Conservation (phyloP, 257 asterid genomes). For the Jacaranda mimosifolia region DNA sequence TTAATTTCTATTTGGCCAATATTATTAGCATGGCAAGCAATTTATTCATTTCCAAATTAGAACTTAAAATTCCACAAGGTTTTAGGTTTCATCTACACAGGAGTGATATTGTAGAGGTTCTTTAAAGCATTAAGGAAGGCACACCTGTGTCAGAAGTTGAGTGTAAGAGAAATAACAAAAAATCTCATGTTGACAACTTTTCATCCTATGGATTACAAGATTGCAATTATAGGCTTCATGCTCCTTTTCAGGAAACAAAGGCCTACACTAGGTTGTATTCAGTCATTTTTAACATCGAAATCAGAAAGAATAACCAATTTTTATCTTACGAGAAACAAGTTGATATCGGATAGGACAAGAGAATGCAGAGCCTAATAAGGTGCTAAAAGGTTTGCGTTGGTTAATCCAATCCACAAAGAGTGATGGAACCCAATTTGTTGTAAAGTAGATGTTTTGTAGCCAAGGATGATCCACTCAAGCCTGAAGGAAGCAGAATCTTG, state of each 20-base stretch:
- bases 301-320: conserved; percentile 3
- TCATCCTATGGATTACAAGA: conserved; percentile 12
- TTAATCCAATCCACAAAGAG: not conserved
- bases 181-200: not conserved
- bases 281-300: not conserved
- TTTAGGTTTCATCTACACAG: conserved; percentile 14
- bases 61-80: not conserved
- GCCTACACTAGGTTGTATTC: not conserved
- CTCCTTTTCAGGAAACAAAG: conserved; percentile 26
- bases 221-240: conserved; percentile 1
- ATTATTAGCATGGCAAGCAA: conserved; percentile 26
- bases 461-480: not conserved
- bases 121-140: not conserved
- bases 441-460: not conserved
- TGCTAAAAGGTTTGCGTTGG: not conserved
- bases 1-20: not conserved
- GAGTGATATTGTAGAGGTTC: not conserved
- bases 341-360: not conserved
- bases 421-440: not conserved
- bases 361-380: conserved; percentile 9
- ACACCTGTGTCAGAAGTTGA: not conserved
- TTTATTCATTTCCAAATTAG: conserved; percentile 1
- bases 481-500: not conserved
- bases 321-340: not conserved
- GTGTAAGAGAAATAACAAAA: not conserved